Evolutionary conservation across 192 early-diverging fungal genomes (phyloP).

Genomic region (Coemansia sp.): DNA sequence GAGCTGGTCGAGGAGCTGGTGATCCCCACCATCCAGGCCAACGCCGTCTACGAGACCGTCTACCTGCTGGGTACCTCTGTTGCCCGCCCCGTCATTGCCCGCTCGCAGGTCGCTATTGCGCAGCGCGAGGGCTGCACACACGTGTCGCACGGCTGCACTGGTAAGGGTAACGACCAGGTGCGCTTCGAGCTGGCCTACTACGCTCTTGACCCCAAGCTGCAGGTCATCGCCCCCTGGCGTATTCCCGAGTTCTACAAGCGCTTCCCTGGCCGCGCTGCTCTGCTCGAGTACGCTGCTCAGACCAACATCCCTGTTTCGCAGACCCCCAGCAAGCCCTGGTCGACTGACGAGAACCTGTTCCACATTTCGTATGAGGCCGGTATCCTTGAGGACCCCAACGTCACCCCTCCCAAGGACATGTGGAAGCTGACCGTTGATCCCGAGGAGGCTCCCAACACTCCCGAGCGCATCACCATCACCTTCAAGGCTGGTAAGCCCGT

Average conservation of each 20-base stretch:
- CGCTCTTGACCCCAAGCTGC: constrained; percentile 87
- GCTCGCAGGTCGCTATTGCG: constrained; percentile 89
- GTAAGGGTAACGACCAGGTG: constrained; percentile 99
- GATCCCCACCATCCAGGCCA: constrained; percentile 91
- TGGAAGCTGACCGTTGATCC: constrained; percentile 98
- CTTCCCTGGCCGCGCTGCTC: constrained; percentile 88
- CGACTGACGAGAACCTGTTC: constrained; percentile 98
- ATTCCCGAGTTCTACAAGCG: constrained; percentile 93
- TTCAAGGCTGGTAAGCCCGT: constrained; percentile 88
- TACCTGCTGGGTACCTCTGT: constrained; percentile 97
- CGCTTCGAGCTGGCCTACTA: constrained; percentile 99
- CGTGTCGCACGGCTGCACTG: constrained; percentile 99
- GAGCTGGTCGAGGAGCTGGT: constrained; percentile 93
- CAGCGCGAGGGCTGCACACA: constrained; percentile 88
- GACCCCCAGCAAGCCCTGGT: constrained; percentile 97
- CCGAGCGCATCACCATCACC: constrained; percentile 90
- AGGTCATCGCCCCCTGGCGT: constrained; percentile 98
- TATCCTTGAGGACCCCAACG: constrained; percentile 94
- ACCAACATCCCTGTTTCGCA: constrained; percentile 93
- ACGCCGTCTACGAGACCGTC: constrained; percentile 92
- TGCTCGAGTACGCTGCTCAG: constrained; percentile 87
- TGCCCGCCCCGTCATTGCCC: constrained; percentile 94
- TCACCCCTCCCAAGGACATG: constrained; percentile 97
- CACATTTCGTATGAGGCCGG: constrained; percentile 99
- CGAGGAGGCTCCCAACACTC: constrained; percentile 93